Evolutionary conservation across 2,329 filamentous ascomycete genomes (phyloP), one percentile per base, ranked within the genome.

Genomic region (Penicillium sumatraense): DNA sequence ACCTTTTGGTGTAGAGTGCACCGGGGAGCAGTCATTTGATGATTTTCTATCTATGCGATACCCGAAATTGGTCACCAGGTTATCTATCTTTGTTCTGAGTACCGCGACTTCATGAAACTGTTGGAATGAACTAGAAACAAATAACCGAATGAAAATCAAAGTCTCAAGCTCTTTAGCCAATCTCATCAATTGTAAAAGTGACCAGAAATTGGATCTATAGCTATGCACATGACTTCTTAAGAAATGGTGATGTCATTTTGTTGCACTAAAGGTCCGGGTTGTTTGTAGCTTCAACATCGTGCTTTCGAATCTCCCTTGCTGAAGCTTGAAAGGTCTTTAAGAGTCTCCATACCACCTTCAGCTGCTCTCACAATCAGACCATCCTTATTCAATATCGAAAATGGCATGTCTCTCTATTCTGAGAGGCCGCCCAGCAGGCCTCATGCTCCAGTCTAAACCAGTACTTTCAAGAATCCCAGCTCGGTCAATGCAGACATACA

Each of bases 191-290:
- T 36, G 33, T 5, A 3, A 18, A 36, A 31, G n/a, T 13, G 29
- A 31, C 29, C 7, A 35, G 18, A 36, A 5, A 36, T 6, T n/a
- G n/a, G n/a, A 13, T 36, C 6, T 14, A 24, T 20, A 16, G 16
- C 10, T 45, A 27, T 4, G 41, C 41, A 45, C 41, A 45, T 45
- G 41, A 45, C 26, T 10, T 46, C 24, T 31, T 33, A 23, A 21
- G 5, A 47, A 35, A 55, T 55, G n/a, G 48, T 51, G 53, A 55
- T 55, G 53, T 55, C 53, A 55, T 47, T 8, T 20, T 21, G 24
- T 55, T n/a, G 16, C 18, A 46, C 42, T 5, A 46, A 20, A n/a
- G n/a, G n/a, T n/a, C n/a, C n/a, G n/a, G n/a, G 3, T 20, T 23
- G 1, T 31, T 31, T 14, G 42, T 21, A 13, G 26, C 18, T 29